A percentile compares a stretch with the other conserved stretches of the same genome.
phyloP scores from a whole-genome alignment of 2,329 filamentous ascomycete genomes.

The Passalora sequoiae region DNA sequence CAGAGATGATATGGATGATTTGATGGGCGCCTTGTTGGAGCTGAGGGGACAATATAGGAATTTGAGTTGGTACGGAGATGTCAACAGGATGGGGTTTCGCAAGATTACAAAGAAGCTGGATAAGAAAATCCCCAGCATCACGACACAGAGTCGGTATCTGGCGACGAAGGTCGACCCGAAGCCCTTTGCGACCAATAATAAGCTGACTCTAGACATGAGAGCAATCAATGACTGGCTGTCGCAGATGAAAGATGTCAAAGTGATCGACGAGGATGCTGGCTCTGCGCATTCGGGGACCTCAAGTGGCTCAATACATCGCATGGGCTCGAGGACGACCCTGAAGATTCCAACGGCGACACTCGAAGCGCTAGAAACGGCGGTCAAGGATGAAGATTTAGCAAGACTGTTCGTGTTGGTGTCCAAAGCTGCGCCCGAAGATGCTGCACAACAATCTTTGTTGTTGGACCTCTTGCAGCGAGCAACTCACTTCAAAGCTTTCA shows the following conservation, averaged over 20 bases:
- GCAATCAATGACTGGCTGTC: conserved; percentile 89
- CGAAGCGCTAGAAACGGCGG: conserved; percentile 66
- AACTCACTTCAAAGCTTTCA: conserved; percentile 63
- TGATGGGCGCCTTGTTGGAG: conserved; percentile 85
- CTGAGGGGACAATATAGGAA: conserved; percentile 82
- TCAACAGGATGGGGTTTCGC: conserved; percentile 88
- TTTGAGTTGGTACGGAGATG: conserved; percentile 95
- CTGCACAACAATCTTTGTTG: conserved; percentile 61
- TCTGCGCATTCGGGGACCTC: conserved; percentile 59
- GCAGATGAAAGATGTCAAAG: conserved; percentile 69
- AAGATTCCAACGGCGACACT: conserved; percentile 64
- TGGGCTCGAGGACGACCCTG: conserved; percentile 68
- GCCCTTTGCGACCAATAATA: conserved; percentile 73
- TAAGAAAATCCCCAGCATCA: conserved; percentile 74
- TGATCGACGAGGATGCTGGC: conserved; percentile 62
- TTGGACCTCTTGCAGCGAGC: conserved; percentile 73
- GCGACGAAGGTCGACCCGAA: conserved; percentile 84
- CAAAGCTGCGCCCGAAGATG: conserved; percentile 33
- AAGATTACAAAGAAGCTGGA: conserved; percentile 99
- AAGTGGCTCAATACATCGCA: conserved; percentile 64
- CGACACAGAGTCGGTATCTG: conserved; percentile 77
- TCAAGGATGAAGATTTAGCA: conserved; percentile 61
- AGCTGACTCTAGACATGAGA: conserved; percentile 55
- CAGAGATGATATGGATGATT: conserved; percentile 82
- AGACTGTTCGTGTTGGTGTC: conserved; percentile 47